Evolutionary conservation across 495 filamentous ascomycete species (phyloP), one percentile per base, ranked within the genome.

Genomic region (Baudoinia panamericana): DNA sequence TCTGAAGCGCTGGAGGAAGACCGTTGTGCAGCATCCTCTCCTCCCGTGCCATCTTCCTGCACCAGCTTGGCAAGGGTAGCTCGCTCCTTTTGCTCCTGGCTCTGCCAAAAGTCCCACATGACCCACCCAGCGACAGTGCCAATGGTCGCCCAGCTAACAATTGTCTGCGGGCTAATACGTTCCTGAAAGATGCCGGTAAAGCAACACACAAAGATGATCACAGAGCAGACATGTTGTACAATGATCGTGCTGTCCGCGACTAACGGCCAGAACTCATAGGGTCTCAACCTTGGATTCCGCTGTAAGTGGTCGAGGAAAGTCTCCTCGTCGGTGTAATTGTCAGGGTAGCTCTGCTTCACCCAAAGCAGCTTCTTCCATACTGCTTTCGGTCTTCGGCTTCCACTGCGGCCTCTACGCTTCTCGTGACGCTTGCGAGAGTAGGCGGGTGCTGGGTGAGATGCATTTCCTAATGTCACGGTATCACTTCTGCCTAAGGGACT

Each of bases 261-360:
- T 4, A 97, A 69, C 2, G 86, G 84, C 86, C 92, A 97, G 64
- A 97, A 97, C 56, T 96, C 85, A 56, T 97, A 97, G 0, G 90
- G 87, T 30, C 86, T 79, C 28, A 96, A 76, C 13, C 86, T 78
- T 10, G 88, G 90, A 58, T 97, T 97, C 17, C 88, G 79, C 58
- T 97, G 92, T 8, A 97, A 73, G 48, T 94, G 84, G 53, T 92
- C 87, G 41, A 97, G 80, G 52, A 97, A 97, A 17, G 86, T 93
- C 31, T 81, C 78, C 56, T 86, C 83, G 57, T 97, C 90, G 34
- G 92, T 96, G 61, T 95, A 96, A 57, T 97, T 97, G 62, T 97
- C 90, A 15, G 92, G 88, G 59, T 93, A 97, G 30, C 81, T 84
- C 54, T 97, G 90, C 57, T 93, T 93, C 45, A 97, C 85, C 90